Evolutionary conservation across 2,329 filamentous ascomycete species (phyloP).

Genomic region (Thelonectria rubi): DNA sequence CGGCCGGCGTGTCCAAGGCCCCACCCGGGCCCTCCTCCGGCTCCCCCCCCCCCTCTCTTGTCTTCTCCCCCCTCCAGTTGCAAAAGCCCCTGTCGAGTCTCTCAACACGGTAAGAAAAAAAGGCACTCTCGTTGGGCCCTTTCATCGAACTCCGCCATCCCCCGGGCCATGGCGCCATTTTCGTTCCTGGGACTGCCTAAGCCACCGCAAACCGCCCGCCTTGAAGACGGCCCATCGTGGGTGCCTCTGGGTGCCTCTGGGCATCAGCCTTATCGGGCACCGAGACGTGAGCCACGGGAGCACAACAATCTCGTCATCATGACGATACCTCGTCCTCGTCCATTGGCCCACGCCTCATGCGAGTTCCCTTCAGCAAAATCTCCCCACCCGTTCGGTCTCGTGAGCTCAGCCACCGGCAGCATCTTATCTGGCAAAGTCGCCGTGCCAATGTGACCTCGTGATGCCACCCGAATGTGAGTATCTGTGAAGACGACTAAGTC

Average conservation of each 20-base stretch:
- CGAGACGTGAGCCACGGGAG: background rate
- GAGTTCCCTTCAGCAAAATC: background rate
- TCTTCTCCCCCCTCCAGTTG: background rate
- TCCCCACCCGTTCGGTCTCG: conserved; percentile 4
- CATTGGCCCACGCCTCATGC: background rate
- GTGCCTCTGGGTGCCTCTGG: no score
- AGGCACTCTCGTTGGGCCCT: no score
- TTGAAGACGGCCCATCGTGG: no score
- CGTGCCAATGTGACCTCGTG: conserved; percentile 10
- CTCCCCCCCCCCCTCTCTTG: background rate
- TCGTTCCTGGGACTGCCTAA: background rate
- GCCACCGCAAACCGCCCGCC: background rate
- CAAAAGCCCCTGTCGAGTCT: background rate
- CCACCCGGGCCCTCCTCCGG: background rate
- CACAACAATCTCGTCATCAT: background rate
- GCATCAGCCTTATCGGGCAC: background rate
- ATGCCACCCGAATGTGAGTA: background rate
- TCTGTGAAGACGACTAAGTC: background rate
- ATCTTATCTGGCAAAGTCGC: conserved; percentile 1
- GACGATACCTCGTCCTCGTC: background rate
- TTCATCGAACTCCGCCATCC: no score
- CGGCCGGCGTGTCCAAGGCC: background rate
- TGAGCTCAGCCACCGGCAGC: background rate
- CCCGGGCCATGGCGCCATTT: background rate
- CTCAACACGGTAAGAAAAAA: no score